Conservation (phyloP, 2,329 filamentous ascomycete species). For the Pestalotiopsis fici region DNA sequence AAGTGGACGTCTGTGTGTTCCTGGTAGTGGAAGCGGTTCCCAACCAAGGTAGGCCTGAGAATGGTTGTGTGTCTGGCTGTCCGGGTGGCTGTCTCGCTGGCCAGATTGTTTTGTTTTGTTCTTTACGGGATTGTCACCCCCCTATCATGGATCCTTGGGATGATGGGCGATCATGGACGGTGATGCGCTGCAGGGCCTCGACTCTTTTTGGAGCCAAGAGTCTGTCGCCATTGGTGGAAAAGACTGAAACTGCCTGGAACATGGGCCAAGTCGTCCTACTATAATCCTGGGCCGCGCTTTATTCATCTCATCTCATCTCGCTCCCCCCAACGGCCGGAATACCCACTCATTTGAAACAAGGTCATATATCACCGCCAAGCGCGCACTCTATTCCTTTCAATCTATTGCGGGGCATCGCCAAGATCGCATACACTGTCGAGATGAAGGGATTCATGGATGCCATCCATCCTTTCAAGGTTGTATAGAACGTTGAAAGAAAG, state of each 20-base stretch:
- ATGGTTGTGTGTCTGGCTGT: not conserved
- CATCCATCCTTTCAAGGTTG: not conserved
- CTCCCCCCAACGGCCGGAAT: not conserved
- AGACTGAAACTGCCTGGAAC: not conserved
- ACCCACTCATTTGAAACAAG: slow-evolving; percentile 2
- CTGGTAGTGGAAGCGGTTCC: not conserved
- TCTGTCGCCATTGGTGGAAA: slow-evolving; percentile 4
- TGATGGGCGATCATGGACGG: not conserved
- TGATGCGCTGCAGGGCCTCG: not conserved
- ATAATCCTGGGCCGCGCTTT: not conserved
- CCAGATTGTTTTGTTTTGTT: not conserved
- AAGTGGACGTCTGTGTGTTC: not conserved
- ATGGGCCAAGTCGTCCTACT: not conserved
- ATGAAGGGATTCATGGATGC: not conserved
- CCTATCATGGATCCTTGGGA: slow-evolving; percentile 2
- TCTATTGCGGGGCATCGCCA: slow-evolving; percentile 4
- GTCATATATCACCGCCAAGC: not conserved
- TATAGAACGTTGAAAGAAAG: not conserved
- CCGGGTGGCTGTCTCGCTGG: not conserved
- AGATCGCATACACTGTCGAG: not conserved
- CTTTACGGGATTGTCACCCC: not conserved
- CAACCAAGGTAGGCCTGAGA: not conserved
- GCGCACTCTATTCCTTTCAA: not conserved
- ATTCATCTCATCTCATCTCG: not conserved
- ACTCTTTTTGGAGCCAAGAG: not conserved